A percentile compares a stretch with the other conserved stretches of the same genome.
These are phyloP conservation scores for Tulasnella sp. DNA, from an alignment of 768 basidiomycete species.

Conservation along the genomic window DNA sequence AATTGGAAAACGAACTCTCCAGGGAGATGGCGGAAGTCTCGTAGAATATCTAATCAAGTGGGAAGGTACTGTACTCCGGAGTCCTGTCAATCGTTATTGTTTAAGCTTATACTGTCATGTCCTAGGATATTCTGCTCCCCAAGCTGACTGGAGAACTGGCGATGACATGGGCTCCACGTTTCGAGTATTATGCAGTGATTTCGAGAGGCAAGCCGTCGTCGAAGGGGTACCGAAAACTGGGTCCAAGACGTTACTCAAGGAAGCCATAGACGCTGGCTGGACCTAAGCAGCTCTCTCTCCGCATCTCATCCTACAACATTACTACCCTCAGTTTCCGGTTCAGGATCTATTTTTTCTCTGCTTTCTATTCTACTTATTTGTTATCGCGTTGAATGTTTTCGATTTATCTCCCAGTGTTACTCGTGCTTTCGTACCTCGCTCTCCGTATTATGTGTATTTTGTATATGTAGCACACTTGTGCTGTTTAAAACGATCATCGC, in stretches of 20 bases:
- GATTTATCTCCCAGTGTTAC: not conserved
- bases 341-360: not conserved
- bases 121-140: not conserved
- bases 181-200: not conserved
- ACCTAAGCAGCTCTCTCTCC: not conserved
- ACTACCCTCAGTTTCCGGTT: not conserved
- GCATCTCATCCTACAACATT: not conserved
- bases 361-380: not conserved
- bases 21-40: not conserved
- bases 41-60: not conserved
- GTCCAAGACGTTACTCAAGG: not conserved
- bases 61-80: not conserved
- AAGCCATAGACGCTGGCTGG: slow-evolving; percentile 5
- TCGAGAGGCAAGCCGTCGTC: not conserved
- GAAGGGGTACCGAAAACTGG: not conserved
- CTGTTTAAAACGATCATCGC: not conserved
- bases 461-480: not conserved
- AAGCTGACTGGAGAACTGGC: not conserved
- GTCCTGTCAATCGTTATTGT: not conserved
- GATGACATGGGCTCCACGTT: not conserved
- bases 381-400: not conserved
- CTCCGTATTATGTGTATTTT: not conserved
- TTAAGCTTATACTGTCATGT: not conserved
- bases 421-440: not conserved
- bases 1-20: not conserved